Evolutionary conservation across 192 early-diverging fungal species (phyloP).

Genomic region (Chytriomyces hyalinus): DNA sequence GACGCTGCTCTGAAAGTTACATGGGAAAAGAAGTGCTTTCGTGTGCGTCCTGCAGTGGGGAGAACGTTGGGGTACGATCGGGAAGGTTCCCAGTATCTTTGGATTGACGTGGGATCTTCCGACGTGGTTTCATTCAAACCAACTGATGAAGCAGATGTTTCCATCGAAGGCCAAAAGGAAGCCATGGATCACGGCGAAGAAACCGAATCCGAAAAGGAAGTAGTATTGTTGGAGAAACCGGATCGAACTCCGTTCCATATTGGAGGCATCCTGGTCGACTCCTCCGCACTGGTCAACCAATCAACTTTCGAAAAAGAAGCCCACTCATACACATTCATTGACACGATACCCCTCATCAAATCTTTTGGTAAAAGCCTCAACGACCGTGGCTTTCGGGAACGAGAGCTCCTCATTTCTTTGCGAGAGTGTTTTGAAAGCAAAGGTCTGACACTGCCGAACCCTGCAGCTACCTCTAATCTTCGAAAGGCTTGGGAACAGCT

Average conservation of each 20-base stretch:
- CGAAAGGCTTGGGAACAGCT: neutral
- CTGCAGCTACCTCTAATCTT: neutral
- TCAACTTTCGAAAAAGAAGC: too few relatives aligned
- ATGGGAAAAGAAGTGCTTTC: neutral
- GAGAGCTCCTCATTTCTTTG: constrained; percentile 9
- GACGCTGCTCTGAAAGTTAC: neutral
- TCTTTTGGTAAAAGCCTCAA: neutral
- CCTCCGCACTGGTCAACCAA: too few relatives aligned
- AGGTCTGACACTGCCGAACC: neutral
- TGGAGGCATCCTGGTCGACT: too few relatives aligned
- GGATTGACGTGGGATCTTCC: constrained; percentile 24
- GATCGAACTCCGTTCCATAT: too few relatives aligned
- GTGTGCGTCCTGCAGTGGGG: neutral
- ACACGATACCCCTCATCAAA: constrained; percentile 15
- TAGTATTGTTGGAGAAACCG: too few relatives aligned
- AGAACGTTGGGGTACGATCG: constrained; percentile 16
- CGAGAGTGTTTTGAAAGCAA: neutral
- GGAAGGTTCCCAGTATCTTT: constrained; percentile 10
- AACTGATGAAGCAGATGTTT: too few relatives aligned
- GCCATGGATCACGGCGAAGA: too few relatives aligned
- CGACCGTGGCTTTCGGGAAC: constrained; percentile 27
- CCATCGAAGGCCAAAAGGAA: too few relatives aligned
- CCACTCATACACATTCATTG: constrained; percentile 14
- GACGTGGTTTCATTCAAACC: constrained; percentile 3
- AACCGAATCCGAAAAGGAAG: too few relatives aligned